A percentile compares a stretch with the other conserved stretches of the same genome.
These are phyloP conservation scores for sweet orange (Citrus sinensis) DNA, from an alignment of 345 rosid species.

Conservation along the genomic window DVS_A1.0 CM039163.1:15296001-15296500, in stretches of 20 bases:
- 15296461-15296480: background rate
- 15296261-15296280: background rate
- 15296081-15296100: constrained; percentile 16
- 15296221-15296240: background rate
- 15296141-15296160: constrained; percentile 32
- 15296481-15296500: constrained; percentile 11
- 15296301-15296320: too few relatives aligned
- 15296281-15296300: too few relatives aligned
- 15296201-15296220: constrained; percentile 16
- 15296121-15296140: constrained; percentile 20
- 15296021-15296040: background rate
- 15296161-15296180: constrained; percentile 51
- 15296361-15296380: too few relatives aligned
- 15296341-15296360: background rate
- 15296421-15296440: too few relatives aligned
- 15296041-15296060: background rate
- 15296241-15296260: too few relatives aligned
- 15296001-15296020: background rate
- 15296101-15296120: constrained; percentile 3
- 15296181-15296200: constrained; percentile 27
- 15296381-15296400: too few relatives aligned
- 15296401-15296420: too few relatives aligned
- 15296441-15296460: background rate
- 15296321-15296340: background rate
- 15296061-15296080: background rate